Conservation (phyloP, 2,329 filamentous ascomycete species). For the Fusarium tuaranense region DNA sequence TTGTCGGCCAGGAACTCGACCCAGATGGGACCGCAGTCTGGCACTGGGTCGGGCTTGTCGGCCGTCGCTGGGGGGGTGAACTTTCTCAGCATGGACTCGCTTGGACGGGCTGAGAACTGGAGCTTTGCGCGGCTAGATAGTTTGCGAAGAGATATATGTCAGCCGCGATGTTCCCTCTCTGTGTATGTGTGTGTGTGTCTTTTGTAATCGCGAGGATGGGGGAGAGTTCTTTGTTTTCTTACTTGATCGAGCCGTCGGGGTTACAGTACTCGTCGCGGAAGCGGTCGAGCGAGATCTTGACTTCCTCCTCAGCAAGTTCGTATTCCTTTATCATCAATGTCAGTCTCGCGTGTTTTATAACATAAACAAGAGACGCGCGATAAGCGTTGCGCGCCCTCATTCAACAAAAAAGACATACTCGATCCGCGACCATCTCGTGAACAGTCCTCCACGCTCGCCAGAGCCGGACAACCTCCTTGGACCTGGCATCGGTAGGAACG, state of each 20-base stretch:
- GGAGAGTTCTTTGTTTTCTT: conserved; percentile 49
- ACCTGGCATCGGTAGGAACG: conserved; percentile 62
- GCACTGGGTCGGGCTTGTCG: conserved; percentile 75
- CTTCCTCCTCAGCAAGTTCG: conserved; percentile 88
- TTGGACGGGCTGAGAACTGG: conserved; percentile 88
- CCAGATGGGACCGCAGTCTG: conserved; percentile 89
- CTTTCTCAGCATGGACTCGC: conserved; percentile 84
- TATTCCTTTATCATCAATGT: conserved; percentile 76
- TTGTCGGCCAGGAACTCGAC: conserved; percentile 89
- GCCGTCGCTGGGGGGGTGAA: conserved; percentile 80
- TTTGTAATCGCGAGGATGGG: conserved; percentile 3
- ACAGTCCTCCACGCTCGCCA: conserved; percentile 96
- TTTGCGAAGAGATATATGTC: neutral
- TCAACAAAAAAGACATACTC: conserved; percentile 65
- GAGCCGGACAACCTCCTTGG: conserved; percentile 72
- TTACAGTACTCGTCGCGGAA: conserved; percentile 81
- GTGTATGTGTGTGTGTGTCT: neutral
- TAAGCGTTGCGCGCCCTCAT: neutral
- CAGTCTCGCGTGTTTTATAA: conserved; percentile 9
- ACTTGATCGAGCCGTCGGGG: conserved; percentile 81
- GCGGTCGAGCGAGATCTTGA: conserved; percentile 85
- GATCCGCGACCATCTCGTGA: conserved; percentile 93
- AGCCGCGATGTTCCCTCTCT: neutral
- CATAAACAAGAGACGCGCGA: conserved; percentile 7
- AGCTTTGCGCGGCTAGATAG: conserved; percentile 80